Base-by-base conservation (phyloP, 1,284 basidiomycete species). In the Trametes polyzona region DNA sequence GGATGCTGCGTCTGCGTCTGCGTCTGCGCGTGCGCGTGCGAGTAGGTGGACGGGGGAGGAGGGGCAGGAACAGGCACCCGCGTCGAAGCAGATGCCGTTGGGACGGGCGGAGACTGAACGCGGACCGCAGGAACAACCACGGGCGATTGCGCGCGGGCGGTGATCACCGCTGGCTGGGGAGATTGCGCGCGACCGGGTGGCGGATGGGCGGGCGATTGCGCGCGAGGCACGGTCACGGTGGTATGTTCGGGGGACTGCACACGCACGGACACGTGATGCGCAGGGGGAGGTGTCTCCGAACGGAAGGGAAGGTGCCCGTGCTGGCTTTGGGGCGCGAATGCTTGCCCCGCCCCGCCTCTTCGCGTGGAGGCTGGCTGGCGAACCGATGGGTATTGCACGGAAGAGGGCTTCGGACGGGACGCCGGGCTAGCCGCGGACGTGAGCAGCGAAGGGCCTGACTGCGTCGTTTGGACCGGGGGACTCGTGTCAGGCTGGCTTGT, bases 401-500 rank as follows among this genome's bases (percentile, higher is more conserved):
- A 43, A 4, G 53, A 39, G 9, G 56, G 19, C 55, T 59, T 55
- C 14, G 52, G 41, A 27, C 64, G 57, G 12, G 57, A 53, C 21
- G 59, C 43, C 29, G 30, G n/a, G 23, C 23, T 47, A 4, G 24
- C 10, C 41, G 14, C 24, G 29, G 37, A 41, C n/a, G 54, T 48
- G 24, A 37, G 49, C 35, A 52, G 26, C 19, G 52, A 29, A 26
- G 42, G 43, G 21, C 47, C 33, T 27, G 55, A 50, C 14, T 53
- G 51, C 40, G 56, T 44, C 16, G 58, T 17, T 23, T 51, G 59
- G 3, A 46, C 47, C 23, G 47, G 59, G 40, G 49, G 32, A 17
- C 59, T 61, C 14, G 57, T 41, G 1, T 65, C 65, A 17, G 62
- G 48, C 37, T 70, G 69, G 67, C 49, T 52, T 69, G 69, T 4